Evolutionary conservation across 805 yeast species (phyloP).

Genomic region (Candida germanica): DNA sequence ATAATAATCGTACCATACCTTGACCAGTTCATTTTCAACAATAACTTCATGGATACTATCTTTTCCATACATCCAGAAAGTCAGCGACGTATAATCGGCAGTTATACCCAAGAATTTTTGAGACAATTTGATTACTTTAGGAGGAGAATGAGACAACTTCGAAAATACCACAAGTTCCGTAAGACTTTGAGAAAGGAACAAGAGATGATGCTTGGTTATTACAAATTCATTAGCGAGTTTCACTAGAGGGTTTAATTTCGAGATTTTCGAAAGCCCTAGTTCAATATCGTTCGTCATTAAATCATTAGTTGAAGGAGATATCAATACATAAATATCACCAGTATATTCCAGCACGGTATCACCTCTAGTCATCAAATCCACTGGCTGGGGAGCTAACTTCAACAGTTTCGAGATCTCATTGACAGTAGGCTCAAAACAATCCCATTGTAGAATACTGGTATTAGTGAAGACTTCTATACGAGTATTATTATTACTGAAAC

Average conservation of each 20-base stretch:
- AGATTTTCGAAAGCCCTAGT: slow-evolving; percentile 18
- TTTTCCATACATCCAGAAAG: slow-evolving; percentile 76
- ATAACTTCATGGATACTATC: slow-evolving; percentile 67
- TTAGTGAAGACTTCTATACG: slow-evolving; percentile 23
- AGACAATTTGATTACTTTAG: slow-evolving; percentile 8
- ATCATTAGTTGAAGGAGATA: slow-evolving; percentile 13
- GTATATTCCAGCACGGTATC: slow-evolving; percentile 10
- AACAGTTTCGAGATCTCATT: slow-evolving; percentile 29
- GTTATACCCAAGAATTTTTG: slow-evolving; percentile 24
- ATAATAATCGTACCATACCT: slow-evolving; percentile 62
- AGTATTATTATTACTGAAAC: slow-evolving; percentile 19
- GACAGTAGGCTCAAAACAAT: slow-evolving; percentile 27
- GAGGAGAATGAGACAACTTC: slow-evolving; percentile 24
- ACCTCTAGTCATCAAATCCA: neutral
- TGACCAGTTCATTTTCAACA: slow-evolving; percentile 62
- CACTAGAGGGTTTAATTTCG: slow-evolving; percentile 8
- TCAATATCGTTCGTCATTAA: slow-evolving; percentile 31
- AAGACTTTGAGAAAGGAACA: slow-evolving; percentile 17
- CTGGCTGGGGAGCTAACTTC: slow-evolving; percentile 17
- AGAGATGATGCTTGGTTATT: slow-evolving; percentile 30
- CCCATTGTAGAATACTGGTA: slow-evolving; percentile 26
- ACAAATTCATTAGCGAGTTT: slow-evolving; percentile 14
- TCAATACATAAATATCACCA: slow-evolving; percentile 14
- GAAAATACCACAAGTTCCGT: slow-evolving; percentile 23
- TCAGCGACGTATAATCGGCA: slow-evolving; percentile 33